Evolutionary conservation across 2,329 filamentous ascomycete species (phyloP).

Genomic region (Ascochyta lentis): DNA sequence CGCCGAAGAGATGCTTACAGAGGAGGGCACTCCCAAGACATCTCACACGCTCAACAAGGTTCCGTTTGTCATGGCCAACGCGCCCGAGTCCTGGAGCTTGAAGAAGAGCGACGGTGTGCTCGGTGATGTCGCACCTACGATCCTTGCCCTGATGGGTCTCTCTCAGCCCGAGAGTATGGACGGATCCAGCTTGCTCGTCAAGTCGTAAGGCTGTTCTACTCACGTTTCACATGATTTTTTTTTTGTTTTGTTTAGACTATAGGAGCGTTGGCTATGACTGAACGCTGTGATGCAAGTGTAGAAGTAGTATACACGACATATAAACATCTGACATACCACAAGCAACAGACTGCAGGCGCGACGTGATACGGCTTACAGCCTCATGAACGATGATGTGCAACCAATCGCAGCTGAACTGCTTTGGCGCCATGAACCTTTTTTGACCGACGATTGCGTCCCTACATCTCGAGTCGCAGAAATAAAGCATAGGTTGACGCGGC

Average conservation of each 20-base stretch:
- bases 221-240: neutral
- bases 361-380: neutral
- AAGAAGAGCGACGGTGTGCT: conserved; percentile 88
- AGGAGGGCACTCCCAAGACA: conserved; percentile 95
- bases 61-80: conserved; percentile 97
- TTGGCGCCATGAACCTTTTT: neutral
- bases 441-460: neutral
- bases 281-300: conserved; percentile 20
- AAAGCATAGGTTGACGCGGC: neutral
- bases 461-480: too few relatives aligned
- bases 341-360: neutral
- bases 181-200: conserved; percentile 81
- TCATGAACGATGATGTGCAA: neutral
- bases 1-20: conserved; percentile 98
- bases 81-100: conserved; percentile 85
- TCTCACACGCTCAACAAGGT: conserved; percentile 98
- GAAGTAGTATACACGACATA: conserved; percentile 6
- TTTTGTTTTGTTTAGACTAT: conserved; percentile 18
- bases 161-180: conserved; percentile 92
- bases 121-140: conserved; percentile 94
- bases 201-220: conserved; percentile 56
- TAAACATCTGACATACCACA: neutral
- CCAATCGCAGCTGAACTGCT: neutral
- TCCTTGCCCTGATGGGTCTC: conserved; percentile 89
- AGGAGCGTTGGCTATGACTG: conserved; percentile 17